phyloP scores from a whole-genome alignment of 2,329 filamentous ascomycete species.

The Fusarium setosum region DNA sequence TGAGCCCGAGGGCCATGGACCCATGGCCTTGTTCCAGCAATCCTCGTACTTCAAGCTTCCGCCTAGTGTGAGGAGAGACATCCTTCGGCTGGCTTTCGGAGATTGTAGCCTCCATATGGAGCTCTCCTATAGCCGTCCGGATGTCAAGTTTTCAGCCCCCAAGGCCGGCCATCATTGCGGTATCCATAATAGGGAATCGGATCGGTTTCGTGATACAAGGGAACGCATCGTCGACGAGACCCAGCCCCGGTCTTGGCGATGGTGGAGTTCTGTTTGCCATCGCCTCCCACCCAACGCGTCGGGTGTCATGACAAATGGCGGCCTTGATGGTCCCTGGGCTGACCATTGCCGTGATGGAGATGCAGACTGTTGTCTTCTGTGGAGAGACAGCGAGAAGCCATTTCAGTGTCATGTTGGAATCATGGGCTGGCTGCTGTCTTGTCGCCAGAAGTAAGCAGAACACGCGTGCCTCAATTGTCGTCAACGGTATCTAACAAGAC shows the following conservation, averaged over 20 bases:
- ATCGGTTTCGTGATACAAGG: not conserved
- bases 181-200: not conserved
- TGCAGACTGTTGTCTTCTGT: not conserved
- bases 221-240: not conserved
- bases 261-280: constrained; percentile 12
- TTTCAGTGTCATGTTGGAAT: constrained; percentile 1
- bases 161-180: not conserved
- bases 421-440: constrained; percentile 15
- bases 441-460: constrained; percentile 15
- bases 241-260: constrained; percentile 1
- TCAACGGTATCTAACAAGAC: not conserved
- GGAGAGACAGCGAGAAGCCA: not conserved
- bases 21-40: too few species aligned
- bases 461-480: too few species aligned
- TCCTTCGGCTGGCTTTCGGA: constrained; percentile 10
- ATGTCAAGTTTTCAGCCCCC: not conserved
- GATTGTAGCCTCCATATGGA: constrained; percentile 5
- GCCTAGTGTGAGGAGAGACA: constrained; percentile 6
- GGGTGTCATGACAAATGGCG: constrained; percentile 9
- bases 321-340: constrained; percentile 9
- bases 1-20: too few species aligned
- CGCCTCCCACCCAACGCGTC: not conserved
- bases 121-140: not conserved
- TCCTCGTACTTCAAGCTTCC: constrained; percentile 1
- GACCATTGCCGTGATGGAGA: constrained; percentile 1